phyloP scores from a whole-genome alignment of 495 filamentous ascomycete genomes.

The Xylaria intraflava region DNA sequence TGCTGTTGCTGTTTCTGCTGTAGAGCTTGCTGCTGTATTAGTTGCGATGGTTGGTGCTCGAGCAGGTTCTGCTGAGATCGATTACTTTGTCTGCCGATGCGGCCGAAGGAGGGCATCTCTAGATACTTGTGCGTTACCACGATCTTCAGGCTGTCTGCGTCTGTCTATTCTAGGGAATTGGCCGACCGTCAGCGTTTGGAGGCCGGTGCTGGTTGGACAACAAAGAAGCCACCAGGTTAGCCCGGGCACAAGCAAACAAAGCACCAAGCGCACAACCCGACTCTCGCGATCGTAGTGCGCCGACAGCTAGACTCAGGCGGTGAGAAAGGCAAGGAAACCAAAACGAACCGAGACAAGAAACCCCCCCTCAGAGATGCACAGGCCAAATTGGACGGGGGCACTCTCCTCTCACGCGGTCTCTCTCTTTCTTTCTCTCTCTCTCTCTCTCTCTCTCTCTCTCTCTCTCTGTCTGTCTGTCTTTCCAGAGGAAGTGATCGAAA shows the following conservation, averaged over 20 bases:
- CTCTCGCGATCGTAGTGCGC: neutral
- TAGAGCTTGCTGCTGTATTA: slow-evolving; percentile 19
- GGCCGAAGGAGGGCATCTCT: slow-evolving; percentile 39
- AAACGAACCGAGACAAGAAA: neutral
- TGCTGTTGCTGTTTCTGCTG: slow-evolving; percentile 22
- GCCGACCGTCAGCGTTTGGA: neutral
- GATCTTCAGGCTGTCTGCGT: neutral
- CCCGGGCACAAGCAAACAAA: slow-evolving; percentile 2
- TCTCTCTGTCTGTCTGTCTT: too few species aligned
- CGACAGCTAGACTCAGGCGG: neutral
- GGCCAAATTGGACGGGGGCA: too few species aligned
- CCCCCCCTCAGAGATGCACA: too few species aligned
- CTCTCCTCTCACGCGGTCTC: too few species aligned
- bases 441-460: too few species aligned
- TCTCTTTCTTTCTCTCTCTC: too few species aligned
- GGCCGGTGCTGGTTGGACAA: slow-evolving; percentile 4
- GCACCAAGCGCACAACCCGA: slow-evolving; percentile 3
- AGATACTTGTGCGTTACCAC: slow-evolving; percentile 21
- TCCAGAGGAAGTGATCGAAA: too few species aligned
- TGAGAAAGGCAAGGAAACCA: neutral
- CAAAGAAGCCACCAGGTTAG: slow-evolving; percentile 5
- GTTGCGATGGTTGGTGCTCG: slow-evolving; percentile 33
- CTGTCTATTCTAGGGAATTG: slow-evolving; percentile 8
- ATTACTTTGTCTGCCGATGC: slow-evolving; percentile 41
- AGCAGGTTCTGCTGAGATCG: slow-evolving; percentile 45